Base-by-base conservation (phyloP, 78 protist genomes). In the Speleostelium caveatum region DNA sequence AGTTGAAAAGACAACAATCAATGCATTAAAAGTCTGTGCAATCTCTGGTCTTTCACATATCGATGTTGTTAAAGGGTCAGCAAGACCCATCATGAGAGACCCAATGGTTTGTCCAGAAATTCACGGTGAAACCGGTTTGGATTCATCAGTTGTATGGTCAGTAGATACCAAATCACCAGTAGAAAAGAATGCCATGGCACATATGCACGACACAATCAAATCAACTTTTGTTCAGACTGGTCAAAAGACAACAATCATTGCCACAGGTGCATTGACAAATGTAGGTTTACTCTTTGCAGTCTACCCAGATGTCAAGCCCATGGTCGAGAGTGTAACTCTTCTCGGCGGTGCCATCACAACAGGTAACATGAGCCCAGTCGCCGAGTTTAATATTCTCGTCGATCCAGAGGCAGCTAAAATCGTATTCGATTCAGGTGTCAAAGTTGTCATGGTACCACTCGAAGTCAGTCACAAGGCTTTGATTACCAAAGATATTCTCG, bases 361-460 rank as follows among this genome's bases (percentile, higher is more conserved):
- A 1, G 98, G 98, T 3, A 97, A 97, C 63, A 96, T 77, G 21
- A 30, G 32, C 5, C 97, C 98, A 6, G 86, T 62, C 17, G 97
- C 97, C 3, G 98, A 97, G 41, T 65, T 73, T 60, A 73, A 74
- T 38, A 73, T 75, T 59, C 36, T 77, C 21, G 73, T 77, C 32
- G 98, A 96, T 55, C 98, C 98, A 14, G 97, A 95, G 26, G 95
- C 97, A 32, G 95, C 96, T 0, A 67, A 58, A 30, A 96, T 96
- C 1, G 97, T 96, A 16, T 88, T 80, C 35, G 97, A 65, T 16
- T 38, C 65, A 12, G 93, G 98, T 28, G 73, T 96, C 3, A 55
- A 62, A n/a, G n/a, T 97, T 1, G 16, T 65, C 12, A 94, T 96
- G 98, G 98, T 96, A 19, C 98, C 98, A 16, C 49, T 97, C 14